These are phyloP conservation scores for Magnolia sinica DNA, from an alignment of 164 flowering plant species.

Conservation along the genomic window DNA sequence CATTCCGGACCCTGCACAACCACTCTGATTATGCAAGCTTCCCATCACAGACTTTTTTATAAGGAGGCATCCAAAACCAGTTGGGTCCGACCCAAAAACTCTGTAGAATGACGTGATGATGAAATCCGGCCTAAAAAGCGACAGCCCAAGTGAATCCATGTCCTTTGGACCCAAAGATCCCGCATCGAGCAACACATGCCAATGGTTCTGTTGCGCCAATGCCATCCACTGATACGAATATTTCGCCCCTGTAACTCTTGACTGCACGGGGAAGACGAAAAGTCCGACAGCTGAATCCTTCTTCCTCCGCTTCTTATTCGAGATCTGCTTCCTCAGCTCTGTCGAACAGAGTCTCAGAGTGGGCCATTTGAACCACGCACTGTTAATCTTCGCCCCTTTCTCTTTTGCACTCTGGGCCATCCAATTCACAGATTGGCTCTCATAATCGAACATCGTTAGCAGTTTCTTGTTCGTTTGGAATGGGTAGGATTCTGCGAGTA, in stretches of 20 bases:
- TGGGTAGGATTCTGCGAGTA: slow-evolving; percentile 81
- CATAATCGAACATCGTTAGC: slow-evolving; percentile 75
- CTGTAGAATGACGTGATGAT: slow-evolving; percentile 78
- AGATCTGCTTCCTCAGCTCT: slow-evolving; percentile 49
- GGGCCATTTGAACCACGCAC: slow-evolving; percentile 82
- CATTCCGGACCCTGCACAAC: slow-evolving; percentile 62
- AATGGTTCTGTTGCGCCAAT: slow-evolving; percentile 77
- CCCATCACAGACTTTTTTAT: slow-evolving; percentile 77
- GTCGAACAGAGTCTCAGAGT: slow-evolving; percentile 48
- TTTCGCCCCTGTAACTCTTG: slow-evolving; percentile 71
- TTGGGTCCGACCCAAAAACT: slow-evolving; percentile 82
- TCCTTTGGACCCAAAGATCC: slow-evolving; percentile 86
- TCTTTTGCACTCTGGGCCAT: slow-evolving; percentile 68
- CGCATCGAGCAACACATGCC: slow-evolving; percentile 94
- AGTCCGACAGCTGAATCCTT: slow-evolving; percentile 63
- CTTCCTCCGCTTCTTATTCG: slow-evolving; percentile 44
- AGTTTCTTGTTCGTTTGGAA: slow-evolving; percentile 61
- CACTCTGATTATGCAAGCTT: slow-evolving; percentile 54
- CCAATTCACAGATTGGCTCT: slow-evolving; percentile 65
- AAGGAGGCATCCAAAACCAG: slow-evolving; percentile 85
- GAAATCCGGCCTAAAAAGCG: slow-evolving; percentile 83
- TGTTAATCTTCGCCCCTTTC: slow-evolving; percentile 56
- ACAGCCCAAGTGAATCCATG: slow-evolving; percentile 89
- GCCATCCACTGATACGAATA: slow-evolving; percentile 93
- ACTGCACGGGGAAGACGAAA: slow-evolving; percentile 89